Evolutionary conservation across 192 early-diverging fungal genomes (phyloP).

Genomic region (Rhizophagus prolifer): DNA sequence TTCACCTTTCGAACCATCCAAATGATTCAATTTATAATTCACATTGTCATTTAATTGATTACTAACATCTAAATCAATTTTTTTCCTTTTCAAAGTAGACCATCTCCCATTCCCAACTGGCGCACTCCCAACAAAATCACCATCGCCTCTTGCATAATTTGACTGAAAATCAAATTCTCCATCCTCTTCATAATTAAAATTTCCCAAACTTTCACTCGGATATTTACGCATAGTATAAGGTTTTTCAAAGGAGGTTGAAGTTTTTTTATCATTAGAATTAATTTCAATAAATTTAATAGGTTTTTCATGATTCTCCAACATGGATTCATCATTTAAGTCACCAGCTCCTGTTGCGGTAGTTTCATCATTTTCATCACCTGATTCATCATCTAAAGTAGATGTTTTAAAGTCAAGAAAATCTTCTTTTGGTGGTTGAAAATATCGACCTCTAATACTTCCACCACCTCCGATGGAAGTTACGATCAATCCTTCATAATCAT

Average conservation of each 20-base stretch:
- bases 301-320: neutral
- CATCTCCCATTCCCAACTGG: conserved; percentile 12
- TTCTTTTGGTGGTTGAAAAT: conserved; percentile 11
- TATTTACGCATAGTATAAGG: neutral
- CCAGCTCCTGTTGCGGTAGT: neutral
- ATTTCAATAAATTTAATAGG: neutral
- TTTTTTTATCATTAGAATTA: neutral
- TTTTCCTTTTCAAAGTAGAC: conserved; percentile 11
- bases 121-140: conserved; percentile 6
- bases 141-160: neutral
- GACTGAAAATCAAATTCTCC: neutral
- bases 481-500: conserved; percentile 1
- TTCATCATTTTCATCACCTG: neutral
- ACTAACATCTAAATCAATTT: neutral
- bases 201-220: neutral
- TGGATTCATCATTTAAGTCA: neutral
- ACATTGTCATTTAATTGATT: neutral
- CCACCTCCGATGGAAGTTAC: conserved; percentile 5
- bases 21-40: neutral
- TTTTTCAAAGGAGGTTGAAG: neutral
- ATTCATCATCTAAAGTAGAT: neutral
- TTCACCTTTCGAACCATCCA: neutral
- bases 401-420: neutral
- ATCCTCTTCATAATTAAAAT: neutral
- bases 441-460: conserved; percentile 9